Percentiles rank a stretch among this genome's conserved stretches.
phyloP scores from a whole-genome alignment of 345 rosid genomes.

The Triadica sebifera region DNA sequence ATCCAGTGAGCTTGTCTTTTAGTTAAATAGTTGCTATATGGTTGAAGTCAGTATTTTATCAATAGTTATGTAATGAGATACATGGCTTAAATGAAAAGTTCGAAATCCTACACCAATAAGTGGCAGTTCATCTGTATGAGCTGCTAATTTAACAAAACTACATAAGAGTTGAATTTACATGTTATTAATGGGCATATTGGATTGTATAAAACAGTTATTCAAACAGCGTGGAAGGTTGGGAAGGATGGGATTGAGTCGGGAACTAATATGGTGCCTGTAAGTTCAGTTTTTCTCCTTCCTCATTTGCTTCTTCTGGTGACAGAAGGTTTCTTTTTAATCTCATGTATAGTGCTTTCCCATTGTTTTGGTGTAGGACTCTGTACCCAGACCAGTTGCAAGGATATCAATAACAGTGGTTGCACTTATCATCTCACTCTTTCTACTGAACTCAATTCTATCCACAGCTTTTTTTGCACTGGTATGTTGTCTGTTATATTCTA shows the following conservation, averaged over 20 bases:
- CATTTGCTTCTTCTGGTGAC: neutral
- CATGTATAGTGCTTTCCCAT: neutral
- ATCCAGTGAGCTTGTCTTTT: neutral
- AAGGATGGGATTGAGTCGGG: constrained; percentile 86
- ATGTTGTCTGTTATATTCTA: constrained; percentile 16
- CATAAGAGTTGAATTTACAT: neutral
- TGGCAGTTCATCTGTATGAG: neutral
- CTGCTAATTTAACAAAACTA: neutral
- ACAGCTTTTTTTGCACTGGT: constrained; percentile 88
- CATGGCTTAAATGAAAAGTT: neutral
- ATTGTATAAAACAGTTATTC: constrained; percentile 46
- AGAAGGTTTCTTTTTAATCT: neutral
- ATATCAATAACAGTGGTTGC: constrained; percentile 33
- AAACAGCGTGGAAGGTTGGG: constrained; percentile 76
- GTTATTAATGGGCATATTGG: constrained; percentile 1
- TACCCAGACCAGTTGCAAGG: constrained; percentile 33
- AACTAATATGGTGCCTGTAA: constrained; percentile 80
- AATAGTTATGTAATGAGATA: neutral
- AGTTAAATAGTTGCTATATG: neutral
- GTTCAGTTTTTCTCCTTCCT: constrained; percentile 28
- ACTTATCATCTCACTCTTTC: constrained; percentile 47
- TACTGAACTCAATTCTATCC: constrained; percentile 33
- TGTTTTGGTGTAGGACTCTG: constrained; percentile 14
- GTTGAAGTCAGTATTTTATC: too few relatives aligned
- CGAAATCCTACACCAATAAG: neutral